A percentile compares a stretch with the other conserved stretches of the same genome.
Conservation (phyloP, 805 yeast species). For the Ogataea nonfermentans region DNA sequence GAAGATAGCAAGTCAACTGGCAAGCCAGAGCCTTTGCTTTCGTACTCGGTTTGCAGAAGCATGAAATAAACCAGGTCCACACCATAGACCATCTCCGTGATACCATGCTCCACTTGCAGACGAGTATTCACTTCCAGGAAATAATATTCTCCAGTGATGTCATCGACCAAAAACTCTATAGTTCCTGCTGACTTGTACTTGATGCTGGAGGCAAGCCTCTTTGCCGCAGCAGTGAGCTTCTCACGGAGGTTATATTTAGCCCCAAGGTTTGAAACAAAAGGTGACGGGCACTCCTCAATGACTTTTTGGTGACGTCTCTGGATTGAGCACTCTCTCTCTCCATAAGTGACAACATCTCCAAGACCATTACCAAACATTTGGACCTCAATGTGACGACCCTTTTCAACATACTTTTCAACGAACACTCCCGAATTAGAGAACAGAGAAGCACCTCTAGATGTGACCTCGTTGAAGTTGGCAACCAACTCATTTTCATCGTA, state of each 20-base stretch:
- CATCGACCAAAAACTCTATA: constrained; percentile 91
- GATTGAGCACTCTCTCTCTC: constrained; percentile 96
- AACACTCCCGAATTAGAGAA: constrained; percentile 96
- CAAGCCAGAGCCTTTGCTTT: constrained; percentile 70
- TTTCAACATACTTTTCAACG: constrained; percentile 88
- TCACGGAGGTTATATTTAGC: constrained; percentile 37
- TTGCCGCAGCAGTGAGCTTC: constrained; percentile 77
- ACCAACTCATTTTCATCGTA: constrained; percentile 77
- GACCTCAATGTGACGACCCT: constrained; percentile 94
- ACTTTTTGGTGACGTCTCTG: constrained; percentile 96
- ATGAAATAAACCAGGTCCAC: constrained; percentile 96
- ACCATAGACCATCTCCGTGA: constrained; percentile 94
- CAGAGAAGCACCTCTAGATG: constrained; percentile 88
- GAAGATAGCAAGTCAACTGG: constrained; percentile 38
- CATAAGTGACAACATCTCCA: constrained; percentile 89
- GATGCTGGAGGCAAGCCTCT: constrained; percentile 74
- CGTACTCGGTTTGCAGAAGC: constrained; percentile 86
- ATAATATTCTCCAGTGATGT: constrained; percentile 80
- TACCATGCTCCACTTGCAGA: constrained; percentile 96
- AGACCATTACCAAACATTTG: constrained; percentile 95
- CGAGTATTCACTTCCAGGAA: constrained; percentile 96
- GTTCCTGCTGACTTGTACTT: constrained; percentile 97
- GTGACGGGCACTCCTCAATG: constrained; percentile 97
- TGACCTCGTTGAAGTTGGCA: constrained; percentile 81
- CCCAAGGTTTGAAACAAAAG: constrained; percentile 78